A percentile compares a stretch with the other conserved stretches of the same genome.
Evolutionary conservation across 2,329 filamentous ascomycete genomes (phyloP).

Genomic region (Epichloe bromicola): DNA sequence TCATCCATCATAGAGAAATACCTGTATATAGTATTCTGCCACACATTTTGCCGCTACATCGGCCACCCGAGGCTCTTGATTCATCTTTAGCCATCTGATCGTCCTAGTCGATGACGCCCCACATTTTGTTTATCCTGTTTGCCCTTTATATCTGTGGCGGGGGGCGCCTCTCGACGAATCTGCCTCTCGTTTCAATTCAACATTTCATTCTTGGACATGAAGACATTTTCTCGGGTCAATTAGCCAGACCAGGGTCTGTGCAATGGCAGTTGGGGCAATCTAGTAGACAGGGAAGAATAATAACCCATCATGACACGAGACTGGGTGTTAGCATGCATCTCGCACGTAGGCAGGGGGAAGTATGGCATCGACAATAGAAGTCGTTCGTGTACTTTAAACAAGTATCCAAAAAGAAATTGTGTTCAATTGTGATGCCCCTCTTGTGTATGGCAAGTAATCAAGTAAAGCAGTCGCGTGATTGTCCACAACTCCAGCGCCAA

Average conservation of each 20-base stretch:
- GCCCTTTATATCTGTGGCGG: not conserved
- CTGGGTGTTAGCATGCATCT: no score
- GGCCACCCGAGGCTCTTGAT: not conserved
- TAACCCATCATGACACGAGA: no score
- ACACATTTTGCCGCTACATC: not conserved
- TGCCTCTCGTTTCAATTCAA: not conserved
- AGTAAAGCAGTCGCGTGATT: not conserved
- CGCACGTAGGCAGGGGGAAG: no score
- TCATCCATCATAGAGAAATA: not conserved
- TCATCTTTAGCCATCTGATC: not conserved
- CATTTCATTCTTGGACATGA: not conserved
- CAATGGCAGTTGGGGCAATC: not conserved
- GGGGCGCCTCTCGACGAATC: not conserved
- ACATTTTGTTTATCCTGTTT: not conserved
- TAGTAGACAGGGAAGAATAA: not conserved
- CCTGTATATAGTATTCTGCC: not conserved
- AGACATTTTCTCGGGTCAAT: not conserved
- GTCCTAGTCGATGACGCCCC: not conserved
- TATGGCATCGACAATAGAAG: no score
- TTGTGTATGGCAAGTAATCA: no score
- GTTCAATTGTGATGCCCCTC: no score
- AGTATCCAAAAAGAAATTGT: no score
- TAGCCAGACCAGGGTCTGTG: not conserved
- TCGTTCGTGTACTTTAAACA: no score
- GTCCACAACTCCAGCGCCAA: not conserved